Conservation (phyloP, 768 basidiomycete species). For the Hygrophorus pudorinus region DNA sequence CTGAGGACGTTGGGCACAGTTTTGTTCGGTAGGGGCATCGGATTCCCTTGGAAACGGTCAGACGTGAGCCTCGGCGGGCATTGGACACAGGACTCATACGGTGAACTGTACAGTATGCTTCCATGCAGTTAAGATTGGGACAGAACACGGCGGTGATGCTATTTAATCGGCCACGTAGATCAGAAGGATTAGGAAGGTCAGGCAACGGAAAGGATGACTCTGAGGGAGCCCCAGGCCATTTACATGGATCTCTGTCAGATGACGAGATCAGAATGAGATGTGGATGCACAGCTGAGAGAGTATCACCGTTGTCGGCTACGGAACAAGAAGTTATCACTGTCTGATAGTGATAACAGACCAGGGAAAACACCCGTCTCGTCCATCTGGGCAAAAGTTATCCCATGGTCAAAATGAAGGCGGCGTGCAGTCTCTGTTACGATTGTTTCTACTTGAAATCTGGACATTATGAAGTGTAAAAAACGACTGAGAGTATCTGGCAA, state of each 20-base stretch:
- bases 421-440: constrained; percentile 39
- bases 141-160: constrained; percentile 38
- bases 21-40: constrained; percentile 19
- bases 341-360: no score
- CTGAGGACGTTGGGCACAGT: constrained; percentile 16
- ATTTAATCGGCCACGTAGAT: constrained; percentile 10
- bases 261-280: neutral
- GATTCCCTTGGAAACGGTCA: constrained; percentile 13
- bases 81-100: constrained; percentile 20
- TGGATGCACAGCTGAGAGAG: neutral
- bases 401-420: constrained; percentile 27
- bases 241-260: neutral
- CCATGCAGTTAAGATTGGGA: constrained; percentile 39
- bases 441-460: constrained; percentile 29
- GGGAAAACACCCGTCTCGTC: constrained; percentile 41
- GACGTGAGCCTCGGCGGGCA: neutral
- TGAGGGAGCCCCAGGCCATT: constrained; percentile 16
- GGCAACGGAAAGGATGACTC: constrained; percentile 7
- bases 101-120: constrained; percentile 41
- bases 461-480: no score
- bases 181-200: constrained; percentile 3
- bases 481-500: no score
- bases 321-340: constrained; percentile 11
- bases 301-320: constrained; percentile 5
- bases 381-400: constrained; percentile 33